Conservation (phyloP, 192 early-diverging fungal species). For the Podila horticola region DNA sequence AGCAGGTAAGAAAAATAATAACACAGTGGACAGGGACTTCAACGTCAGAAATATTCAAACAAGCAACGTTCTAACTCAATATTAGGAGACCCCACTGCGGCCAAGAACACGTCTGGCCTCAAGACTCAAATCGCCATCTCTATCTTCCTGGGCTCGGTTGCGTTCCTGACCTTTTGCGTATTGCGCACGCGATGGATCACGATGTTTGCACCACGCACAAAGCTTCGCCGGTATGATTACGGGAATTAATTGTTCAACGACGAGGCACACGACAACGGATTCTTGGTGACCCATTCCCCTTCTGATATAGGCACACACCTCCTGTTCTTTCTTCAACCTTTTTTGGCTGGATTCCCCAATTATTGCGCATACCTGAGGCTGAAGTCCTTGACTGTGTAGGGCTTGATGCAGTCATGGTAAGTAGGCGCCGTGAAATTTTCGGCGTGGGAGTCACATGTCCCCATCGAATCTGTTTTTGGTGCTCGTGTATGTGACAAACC, state of each 20-base stretch:
- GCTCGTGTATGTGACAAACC: background rate
- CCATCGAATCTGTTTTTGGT: background rate
- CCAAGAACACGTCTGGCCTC: slow-evolving; percentile 34
- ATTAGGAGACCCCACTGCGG: slow-evolving; percentile 7
- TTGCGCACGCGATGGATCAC: slow-evolving; percentile 48
- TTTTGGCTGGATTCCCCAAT: slow-evolving; percentile 64
- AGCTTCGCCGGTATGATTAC: slow-evolving; percentile 33
- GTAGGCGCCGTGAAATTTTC: background rate
- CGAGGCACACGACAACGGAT: background rate
- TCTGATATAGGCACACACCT: slow-evolving; percentile 54
- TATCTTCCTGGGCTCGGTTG: slow-evolving; percentile 16
- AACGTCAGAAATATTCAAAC: background rate
- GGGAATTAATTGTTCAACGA: background rate
- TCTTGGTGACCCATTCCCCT: background rate
- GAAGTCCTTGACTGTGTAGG: slow-evolving; percentile 62
- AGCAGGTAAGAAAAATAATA: background rate
- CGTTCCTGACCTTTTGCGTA: slow-evolving; percentile 49
- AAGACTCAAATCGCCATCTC: slow-evolving; percentile 43
- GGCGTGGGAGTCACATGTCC: too few relatives aligned
- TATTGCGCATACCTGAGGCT: slow-evolving; percentile 55
- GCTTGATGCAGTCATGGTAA: slow-evolving; percentile 67
- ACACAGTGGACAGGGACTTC: background rate
- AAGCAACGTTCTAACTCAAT: background rate
- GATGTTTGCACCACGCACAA: slow-evolving; percentile 55
- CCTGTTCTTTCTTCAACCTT: slow-evolving; percentile 54